phyloP scores from a whole-genome alignment of 169 alveolate genomes.

The Plasmodium vivax region DNA sequence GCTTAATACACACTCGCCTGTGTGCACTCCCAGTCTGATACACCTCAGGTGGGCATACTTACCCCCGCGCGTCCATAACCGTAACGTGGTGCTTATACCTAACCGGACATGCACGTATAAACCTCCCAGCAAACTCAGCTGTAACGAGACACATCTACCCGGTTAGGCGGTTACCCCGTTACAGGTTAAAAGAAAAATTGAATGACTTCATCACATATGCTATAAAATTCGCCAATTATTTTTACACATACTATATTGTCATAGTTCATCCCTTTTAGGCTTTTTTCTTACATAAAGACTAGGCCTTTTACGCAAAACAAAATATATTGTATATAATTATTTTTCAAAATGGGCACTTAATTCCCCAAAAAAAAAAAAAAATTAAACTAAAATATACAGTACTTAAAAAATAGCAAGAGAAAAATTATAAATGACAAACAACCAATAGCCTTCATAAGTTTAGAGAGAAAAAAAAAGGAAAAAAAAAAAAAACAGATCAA shows the following conservation, averaged over 20 bases:
- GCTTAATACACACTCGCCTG: background rate
- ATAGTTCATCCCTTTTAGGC: background rate
- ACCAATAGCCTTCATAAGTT: background rate
- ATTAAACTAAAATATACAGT: background rate
- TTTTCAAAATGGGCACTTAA: background rate
- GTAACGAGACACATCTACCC: background rate
- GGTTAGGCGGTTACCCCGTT: background rate
- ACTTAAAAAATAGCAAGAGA: background rate
- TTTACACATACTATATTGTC: background rate
- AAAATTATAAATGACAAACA: background rate
- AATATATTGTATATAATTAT: background rate
- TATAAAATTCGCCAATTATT: background rate
- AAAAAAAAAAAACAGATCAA: background rate
- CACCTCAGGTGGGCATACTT: background rate
- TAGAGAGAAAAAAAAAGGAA: background rate
- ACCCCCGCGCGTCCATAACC: background rate
- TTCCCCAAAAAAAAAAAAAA: background rate
- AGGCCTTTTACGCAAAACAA: background rate
- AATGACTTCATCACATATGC: background rate
- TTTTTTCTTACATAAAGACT: background rate
- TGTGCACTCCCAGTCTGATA: background rate
- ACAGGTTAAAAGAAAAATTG: background rate
- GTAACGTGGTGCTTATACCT: background rate
- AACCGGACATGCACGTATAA: background rate
- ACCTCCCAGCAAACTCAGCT: background rate